Base-by-base conservation (phyloP, 2,329 filamentous ascomycete species). In the Clarireedia hainanense region DNA sequence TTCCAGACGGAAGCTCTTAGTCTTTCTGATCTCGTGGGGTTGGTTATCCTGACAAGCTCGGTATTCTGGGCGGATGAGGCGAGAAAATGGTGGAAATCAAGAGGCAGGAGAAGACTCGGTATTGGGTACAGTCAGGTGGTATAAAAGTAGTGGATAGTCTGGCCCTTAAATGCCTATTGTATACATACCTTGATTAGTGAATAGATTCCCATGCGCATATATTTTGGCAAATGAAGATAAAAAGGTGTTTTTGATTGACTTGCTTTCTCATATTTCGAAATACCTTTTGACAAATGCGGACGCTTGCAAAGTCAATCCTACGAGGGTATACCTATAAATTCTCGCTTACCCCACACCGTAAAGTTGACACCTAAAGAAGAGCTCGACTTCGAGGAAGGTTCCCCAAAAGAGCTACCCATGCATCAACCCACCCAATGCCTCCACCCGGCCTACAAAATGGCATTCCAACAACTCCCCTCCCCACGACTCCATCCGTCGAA, bases 51-150 rank as follows among this genome's bases (percentile, higher is more conserved):
- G 58, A 88, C 91, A 59, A 97, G 91, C 73, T 84, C 81, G 50
- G 94, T 99, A 27, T 95, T 99, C 71, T 97, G 90, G 89, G 91
- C 85, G 12, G 94, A 99, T 71, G 94, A 99, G 74, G 78, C 78
- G 45, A 80, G 94, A 68, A 99, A 99, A 74, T 95, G 86, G 75
- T 80, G 80, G 66, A 80, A 77, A 66, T 80, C 83, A 63, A 63
- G 62, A 56, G 77, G 83, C 50, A 75, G 75, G 66, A 75, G 78
- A 70, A 77, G 79, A 66, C 70, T 81, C 58, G 76, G 76, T n/a
- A 72, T 70, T 58, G 80, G 81, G 53, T 88, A 88, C 68, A 87
- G 84, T 68, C 80, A 83, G 69, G 78, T 80, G 64, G 84, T 86
- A 60, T 86, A 75, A 23, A 17, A 43, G n/a, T 43, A 43, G n/a